A percentile compares a stretch with the other conserved stretches of the same genome.
Evolutionary conservation across 352 stramenopile species (phyloP).

Genomic region (Hyaloperonospora arabidopsidis): DNA sequence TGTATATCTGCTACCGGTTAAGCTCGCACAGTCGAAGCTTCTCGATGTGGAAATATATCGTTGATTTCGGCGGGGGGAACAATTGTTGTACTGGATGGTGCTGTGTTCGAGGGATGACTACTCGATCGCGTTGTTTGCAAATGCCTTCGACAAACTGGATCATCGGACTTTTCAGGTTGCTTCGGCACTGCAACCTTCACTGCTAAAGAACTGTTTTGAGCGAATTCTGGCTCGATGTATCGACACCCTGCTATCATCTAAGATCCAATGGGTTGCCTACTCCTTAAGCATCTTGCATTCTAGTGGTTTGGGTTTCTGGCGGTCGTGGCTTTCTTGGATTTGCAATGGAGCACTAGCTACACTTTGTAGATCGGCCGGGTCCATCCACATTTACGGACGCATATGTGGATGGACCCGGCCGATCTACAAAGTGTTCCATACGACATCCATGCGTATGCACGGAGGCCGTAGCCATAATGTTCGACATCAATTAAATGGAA

Average conservation of each 20-base stretch:
- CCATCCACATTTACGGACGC: too few relatives aligned
- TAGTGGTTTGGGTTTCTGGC: slow-evolving; percentile 88
- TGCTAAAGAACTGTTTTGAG: slow-evolving; percentile 68
- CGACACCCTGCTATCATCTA: slow-evolving; percentile 41
- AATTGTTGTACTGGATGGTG: slow-evolving; percentile 86
- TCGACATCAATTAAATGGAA: too few relatives aligned
- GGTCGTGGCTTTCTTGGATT: slow-evolving; percentile 77
- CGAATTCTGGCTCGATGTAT: slow-evolving; percentile 45
- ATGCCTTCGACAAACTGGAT: too few relatives aligned
- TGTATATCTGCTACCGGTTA: slow-evolving; percentile 36
- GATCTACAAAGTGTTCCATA: too few relatives aligned
- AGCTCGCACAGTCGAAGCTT: slow-evolving; percentile 23
- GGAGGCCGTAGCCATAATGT: too few relatives aligned
- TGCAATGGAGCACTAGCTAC: slow-evolving; percentile 81
- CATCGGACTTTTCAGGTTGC: slow-evolving; percentile 78
- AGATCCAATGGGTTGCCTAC: slow-evolving; percentile 75
- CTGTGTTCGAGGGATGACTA: slow-evolving; percentile 89
- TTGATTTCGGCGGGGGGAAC: slow-evolving; percentile 55
- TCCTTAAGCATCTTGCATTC: slow-evolving; percentile 79
- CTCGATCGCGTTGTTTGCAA: slow-evolving; percentile 86
- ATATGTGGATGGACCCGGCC: too few relatives aligned
- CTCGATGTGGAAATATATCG: slow-evolving; percentile 33
- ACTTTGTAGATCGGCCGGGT: too few relatives aligned
- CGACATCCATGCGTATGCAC: too few relatives aligned
- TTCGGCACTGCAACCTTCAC: slow-evolving; percentile 82